Base-by-base conservation (phyloP, 768 basidiomycete species). In the Hydnum rufescens region DNA sequence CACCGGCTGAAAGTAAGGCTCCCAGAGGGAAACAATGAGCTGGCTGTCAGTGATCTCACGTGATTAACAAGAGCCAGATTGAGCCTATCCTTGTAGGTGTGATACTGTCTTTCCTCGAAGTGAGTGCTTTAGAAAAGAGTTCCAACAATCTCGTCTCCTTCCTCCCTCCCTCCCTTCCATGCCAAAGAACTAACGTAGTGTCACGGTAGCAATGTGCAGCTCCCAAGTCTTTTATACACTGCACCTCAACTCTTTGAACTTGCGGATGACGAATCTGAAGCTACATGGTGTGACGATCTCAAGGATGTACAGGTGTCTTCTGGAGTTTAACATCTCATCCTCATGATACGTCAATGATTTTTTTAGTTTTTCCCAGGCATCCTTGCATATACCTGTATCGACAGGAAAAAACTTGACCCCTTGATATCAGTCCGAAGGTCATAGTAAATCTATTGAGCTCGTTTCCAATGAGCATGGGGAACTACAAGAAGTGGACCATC, bases 271-370 rank as follows among this genome's bases (percentile, higher is more conserved):
- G 74, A 79, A 66, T 60, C 75, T 1, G 80, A 92, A 58, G 77
- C 74, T 34, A 75, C 73, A 22, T 92, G 87, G 79, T 77, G 81
- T 54, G 72, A 88, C 64, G 70, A 75, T 42, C 72, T 77, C 56
- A 70, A 71, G 29, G 68, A 69, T 32, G 69, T 80, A 53, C 71
- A 97, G 53, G 62, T 62, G 39, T 74, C 68, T 42, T 85, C 81
- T 53, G 90, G 90, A 51, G 82, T 97, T 53, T 84, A 93, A 53
- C 87, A 95, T 60, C 72, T 93, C 46, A 87, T 92, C 1, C 76
- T 95, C 65, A 68, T 97, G 54, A 79, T 99, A 97, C 64, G 92
- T 85, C 30, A 97, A 97, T 67, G 95, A 97, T 67, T 99, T 97
- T 81, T 95, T 95, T 39, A 95, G 93, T 61, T 77, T 99, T 57